Evolutionary conservation across 805 yeast species (phyloP).

Genomic region (Pichia eremophila): DNA sequence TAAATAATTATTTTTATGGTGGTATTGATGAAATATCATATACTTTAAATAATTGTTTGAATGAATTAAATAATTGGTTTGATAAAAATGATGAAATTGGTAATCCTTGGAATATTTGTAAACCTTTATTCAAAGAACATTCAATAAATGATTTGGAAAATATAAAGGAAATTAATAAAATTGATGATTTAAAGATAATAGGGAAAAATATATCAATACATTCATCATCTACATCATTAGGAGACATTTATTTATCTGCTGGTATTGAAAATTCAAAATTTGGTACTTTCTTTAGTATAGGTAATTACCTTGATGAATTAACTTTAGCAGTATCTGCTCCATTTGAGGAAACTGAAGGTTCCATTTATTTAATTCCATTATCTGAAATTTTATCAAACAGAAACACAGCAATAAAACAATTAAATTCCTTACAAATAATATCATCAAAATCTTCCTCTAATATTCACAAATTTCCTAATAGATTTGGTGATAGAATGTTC

Average conservation of each 20-base stretch:
- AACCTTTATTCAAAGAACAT: constrained; percentile 6
- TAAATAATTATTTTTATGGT: constrained; percentile 43
- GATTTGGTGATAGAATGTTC: constrained; percentile 36
- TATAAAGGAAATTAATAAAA: too few relatives aligned
- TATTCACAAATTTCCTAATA: constrained; percentile 16
- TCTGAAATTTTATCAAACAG: constrained; percentile 15
- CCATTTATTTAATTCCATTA: constrained; percentile 37
- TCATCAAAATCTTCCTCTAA: not conserved
- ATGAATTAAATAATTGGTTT: constrained; percentile 34
- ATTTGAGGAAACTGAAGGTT: constrained; percentile 33
- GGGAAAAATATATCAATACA: not conserved
- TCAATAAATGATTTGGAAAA: too few relatives aligned
- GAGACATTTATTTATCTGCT: constrained; percentile 8
- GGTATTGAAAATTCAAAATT: constrained; percentile 30
- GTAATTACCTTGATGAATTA: constrained; percentile 29
- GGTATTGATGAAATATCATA: constrained; percentile 40
- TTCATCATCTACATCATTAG: not conserved
- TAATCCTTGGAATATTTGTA: constrained; percentile 29
- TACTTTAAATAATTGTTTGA: constrained; percentile 31
- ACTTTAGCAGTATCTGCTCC: constrained; percentile 46
- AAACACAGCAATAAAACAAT: too few relatives aligned
- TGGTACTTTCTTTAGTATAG: constrained; percentile 36
- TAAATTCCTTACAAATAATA: too few relatives aligned
- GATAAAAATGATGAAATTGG: constrained; percentile 11
- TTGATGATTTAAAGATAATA: too few relatives aligned